Evolutionary conservation across 805 yeast genomes (phyloP).

Genomic region (Saturnispora gosingensis): DNA sequence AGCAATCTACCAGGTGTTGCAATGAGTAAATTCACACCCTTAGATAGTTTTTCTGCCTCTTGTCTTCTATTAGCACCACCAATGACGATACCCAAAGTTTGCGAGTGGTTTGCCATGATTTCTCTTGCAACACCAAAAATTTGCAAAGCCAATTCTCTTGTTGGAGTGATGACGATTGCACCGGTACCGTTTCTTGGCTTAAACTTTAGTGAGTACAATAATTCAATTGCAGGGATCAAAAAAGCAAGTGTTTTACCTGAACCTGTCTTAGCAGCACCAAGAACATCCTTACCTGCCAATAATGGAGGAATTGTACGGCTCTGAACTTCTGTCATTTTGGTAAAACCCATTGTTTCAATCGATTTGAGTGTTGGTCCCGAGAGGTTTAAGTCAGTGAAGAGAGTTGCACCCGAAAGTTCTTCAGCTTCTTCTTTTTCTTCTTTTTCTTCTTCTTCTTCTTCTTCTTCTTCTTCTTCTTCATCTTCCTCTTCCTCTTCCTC

Average conservation of each 20-base stretch:
- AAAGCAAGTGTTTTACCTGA: conserved; percentile 97
- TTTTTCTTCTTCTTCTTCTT: conserved; percentile 25
- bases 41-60: conserved; percentile 87
- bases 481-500: conserved; percentile 15
- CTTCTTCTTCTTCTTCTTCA: conserved; percentile 18
- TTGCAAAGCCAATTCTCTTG: conserved; percentile 95
- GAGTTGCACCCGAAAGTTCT: conserved; percentile 16
- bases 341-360: conserved; percentile 81
- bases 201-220: conserved; percentile 80
- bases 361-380: conserved; percentile 80
- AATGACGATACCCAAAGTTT: conserved; percentile 92
- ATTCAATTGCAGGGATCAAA: conserved; percentile 89
- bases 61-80: conserved; percentile 98
- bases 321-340: conserved; percentile 89
- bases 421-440: conserved; percentile 4
- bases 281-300: conserved; percentile 91
- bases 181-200: conserved; percentile 99
- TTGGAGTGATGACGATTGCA: conserved; percentile 90
- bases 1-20: conserved; percentile 97
- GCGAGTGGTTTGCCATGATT: conserved; percentile 80
- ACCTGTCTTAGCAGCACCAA: conserved; percentile 99
- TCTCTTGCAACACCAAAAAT: conserved; percentile 97
- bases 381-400: conserved; percentile 47
- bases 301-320: conserved; percentile 94
- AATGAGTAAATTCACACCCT: conserved; percentile 88